A percentile compares a stretch with the other conserved stretches of the same genome.
Conservation (phyloP, 208 protist species). For the Leishmania tropica region DNA sequence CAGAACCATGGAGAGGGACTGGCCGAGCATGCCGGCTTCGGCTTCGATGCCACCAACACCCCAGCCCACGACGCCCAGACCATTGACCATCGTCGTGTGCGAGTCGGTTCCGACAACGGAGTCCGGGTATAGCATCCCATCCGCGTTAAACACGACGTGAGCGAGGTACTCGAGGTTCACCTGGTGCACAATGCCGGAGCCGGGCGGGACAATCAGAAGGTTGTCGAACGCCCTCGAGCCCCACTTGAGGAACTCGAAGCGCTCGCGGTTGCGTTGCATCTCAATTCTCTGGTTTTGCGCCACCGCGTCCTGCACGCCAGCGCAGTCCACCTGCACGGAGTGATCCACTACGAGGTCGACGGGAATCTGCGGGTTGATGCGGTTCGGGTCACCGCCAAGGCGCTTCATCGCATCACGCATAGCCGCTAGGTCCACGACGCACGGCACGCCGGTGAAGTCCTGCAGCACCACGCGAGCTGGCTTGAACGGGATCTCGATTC, state of each 20-base stretch:
- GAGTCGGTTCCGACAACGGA: slow-evolving; percentile 97
- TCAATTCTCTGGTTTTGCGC: slow-evolving; percentile 94
- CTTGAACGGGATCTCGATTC: slow-evolving; percentile 96
- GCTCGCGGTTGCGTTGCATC: slow-evolving; percentile 95
- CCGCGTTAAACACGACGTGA: slow-evolving; percentile 93
- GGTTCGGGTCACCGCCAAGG: slow-evolving; percentile 90
- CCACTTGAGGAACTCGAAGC: slow-evolving; percentile 98
- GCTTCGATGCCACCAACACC: slow-evolving; percentile 98
- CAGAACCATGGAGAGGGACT: slow-evolving; percentile 95
- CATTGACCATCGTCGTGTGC: slow-evolving; percentile 98
- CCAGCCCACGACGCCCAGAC: slow-evolving; percentile 95
- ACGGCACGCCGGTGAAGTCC: slow-evolving; percentile 96
- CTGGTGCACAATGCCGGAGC: slow-evolving; percentile 97
- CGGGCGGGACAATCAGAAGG: slow-evolving; percentile 96
- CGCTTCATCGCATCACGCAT: slow-evolving; percentile 94
- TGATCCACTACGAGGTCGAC: slow-evolving; percentile 98
- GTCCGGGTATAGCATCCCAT: slow-evolving; percentile 96
- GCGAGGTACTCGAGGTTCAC: slow-evolving; percentile 98
- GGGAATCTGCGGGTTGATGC: slow-evolving; percentile 96
- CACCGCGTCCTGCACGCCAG: slow-evolving; percentile 73
- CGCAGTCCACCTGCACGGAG: slow-evolving; percentile 94
- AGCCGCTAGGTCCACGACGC: slow-evolving; percentile 96
- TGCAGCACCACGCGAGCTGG: slow-evolving; percentile 96
- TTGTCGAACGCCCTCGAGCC: slow-evolving; percentile 95
- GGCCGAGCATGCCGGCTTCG: slow-evolving; percentile 96